Conservation (phyloP, 176 grass and related monocot genomes). For the Oryza meyeriana region DNA sequence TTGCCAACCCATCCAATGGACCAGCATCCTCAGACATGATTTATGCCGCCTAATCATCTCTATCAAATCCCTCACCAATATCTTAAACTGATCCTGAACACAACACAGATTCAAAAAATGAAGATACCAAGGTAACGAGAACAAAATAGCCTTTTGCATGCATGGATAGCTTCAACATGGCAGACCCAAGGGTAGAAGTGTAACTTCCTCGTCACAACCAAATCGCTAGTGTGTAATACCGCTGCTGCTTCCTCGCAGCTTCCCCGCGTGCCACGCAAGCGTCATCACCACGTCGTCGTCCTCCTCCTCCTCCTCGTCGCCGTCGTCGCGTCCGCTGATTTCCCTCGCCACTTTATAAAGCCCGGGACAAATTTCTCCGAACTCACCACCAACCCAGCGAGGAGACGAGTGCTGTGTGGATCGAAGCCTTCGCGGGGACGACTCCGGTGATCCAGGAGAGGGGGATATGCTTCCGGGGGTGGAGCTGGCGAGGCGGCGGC, state of each 20-base stretch:
- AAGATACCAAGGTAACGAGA: no score
- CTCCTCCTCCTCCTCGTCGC: no score
- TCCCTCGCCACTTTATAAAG: neutral
- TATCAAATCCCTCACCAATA: neutral
- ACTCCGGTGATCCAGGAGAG: neutral
- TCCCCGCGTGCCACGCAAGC: neutral
- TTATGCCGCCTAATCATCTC: neutral
- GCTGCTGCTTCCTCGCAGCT: neutral
- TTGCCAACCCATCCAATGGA: no score
- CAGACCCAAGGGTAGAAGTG: neutral
- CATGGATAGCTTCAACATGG: no score
- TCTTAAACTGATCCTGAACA: no score
- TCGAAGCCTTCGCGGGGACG: no score
- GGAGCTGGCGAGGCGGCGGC: constrained; percentile 69
- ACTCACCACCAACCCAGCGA: neutral
- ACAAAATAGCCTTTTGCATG: no score
- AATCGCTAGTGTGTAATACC: no score
- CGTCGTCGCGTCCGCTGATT: neutral
- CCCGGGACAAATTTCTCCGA: neutral
- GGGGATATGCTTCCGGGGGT: constrained; percentile 74
- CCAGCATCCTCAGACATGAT: neutral
- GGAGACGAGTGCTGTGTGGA: no score
- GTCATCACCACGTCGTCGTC: neutral
- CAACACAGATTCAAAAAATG: no score
- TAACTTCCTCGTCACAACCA: neutral